Conservation (phyloP, 768 basidiomycete species). For the Boletus insuetus region DNA sequence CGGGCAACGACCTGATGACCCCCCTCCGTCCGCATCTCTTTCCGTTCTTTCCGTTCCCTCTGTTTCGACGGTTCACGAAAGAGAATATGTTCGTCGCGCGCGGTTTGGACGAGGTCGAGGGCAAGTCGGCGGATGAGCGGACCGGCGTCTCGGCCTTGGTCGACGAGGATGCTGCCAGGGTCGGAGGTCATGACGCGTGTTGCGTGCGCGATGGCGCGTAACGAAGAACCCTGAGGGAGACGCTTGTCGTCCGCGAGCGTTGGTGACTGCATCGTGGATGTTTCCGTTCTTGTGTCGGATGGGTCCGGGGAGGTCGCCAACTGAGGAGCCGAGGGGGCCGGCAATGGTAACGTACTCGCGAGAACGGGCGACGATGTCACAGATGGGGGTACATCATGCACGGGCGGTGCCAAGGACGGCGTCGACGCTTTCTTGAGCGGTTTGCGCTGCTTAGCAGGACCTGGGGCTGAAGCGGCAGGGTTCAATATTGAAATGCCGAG, state of each 20-base stretch:
- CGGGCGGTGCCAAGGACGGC: slow-evolving; percentile 9
- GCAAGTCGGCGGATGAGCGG: slow-evolving; percentile 63
- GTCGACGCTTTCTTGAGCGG: slow-evolving; percentile 25
- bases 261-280: slow-evolving; percentile 28
- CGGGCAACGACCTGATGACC: slow-evolving; percentile 34
- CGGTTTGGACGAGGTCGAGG: slow-evolving; percentile 61
- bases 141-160: slow-evolving; percentile 64
- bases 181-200: slow-evolving; percentile 87
- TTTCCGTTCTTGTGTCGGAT: slow-evolving; percentile 23
- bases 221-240: slow-evolving; percentile 56
- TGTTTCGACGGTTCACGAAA: slow-evolving; percentile 37
- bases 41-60: slow-evolving; percentile 46
- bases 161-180: slow-evolving; percentile 68
- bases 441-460: slow-evolving; percentile 24
- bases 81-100: slow-evolving; percentile 60
- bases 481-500: slow-evolving; percentile 68
- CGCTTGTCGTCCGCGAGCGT: slow-evolving; percentile 28
- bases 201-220: slow-evolving; percentile 77
- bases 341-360: slow-evolving; percentile 12
- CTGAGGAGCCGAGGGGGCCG: slow-evolving; percentile 27
- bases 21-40: slow-evolving; percentile 27
- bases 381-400: slow-evolving; percentile 15
- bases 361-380: slow-evolving; percentile 20
- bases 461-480: slow-evolving; percentile 36
- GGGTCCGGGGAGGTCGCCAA: slow-evolving; percentile 23